These are phyloP conservation scores for Teunomyces aglyptinius DNA, from an alignment of 805 yeast genomes.

Conservation along the genomic window DNA sequence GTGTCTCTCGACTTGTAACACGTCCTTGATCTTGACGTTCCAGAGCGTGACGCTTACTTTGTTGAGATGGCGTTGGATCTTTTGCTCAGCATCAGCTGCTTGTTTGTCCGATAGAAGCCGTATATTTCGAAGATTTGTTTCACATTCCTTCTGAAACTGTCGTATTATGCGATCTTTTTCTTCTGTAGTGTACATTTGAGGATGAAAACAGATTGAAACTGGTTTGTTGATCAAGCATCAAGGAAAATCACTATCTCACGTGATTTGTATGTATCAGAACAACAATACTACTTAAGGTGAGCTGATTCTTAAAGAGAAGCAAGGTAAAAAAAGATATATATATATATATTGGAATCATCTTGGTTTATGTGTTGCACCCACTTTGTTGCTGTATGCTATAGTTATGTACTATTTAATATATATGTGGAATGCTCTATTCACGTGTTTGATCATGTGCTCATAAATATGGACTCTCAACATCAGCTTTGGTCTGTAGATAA, in stretches of 20 bases:
- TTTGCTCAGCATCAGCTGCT: conserved; percentile 30
- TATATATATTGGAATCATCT: too few relatives aligned
- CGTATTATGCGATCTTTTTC: conserved; percentile 39
- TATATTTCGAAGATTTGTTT: conserved; percentile 20
- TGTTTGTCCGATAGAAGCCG: conserved; percentile 21
- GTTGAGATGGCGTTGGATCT: conserved; percentile 42
- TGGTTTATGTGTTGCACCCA: too few relatives aligned
- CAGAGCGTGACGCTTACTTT: conserved; percentile 49
- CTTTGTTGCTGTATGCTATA: too few relatives aligned
- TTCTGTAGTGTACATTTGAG: conserved; percentile 18
- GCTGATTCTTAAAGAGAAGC: too few relatives aligned
- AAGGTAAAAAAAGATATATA: too few relatives aligned
- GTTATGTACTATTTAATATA: too few relatives aligned
- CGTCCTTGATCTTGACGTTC: conserved; percentile 45
- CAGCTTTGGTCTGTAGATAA: too few relatives aligned
- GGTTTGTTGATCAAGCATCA: background rate
- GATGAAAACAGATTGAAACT: background rate
- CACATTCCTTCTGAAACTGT: conserved; percentile 22
- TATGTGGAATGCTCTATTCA: too few relatives aligned
- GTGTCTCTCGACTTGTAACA: conserved; percentile 45
- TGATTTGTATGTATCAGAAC: too few relatives aligned
- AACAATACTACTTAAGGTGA: too few relatives aligned
- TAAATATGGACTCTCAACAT: too few relatives aligned
- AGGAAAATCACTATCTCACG: background rate
- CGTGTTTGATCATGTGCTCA: too few relatives aligned